Conservation (phyloP, 2,329 filamentous ascomycete genomes). For the Huntiella omanensis region DNA sequence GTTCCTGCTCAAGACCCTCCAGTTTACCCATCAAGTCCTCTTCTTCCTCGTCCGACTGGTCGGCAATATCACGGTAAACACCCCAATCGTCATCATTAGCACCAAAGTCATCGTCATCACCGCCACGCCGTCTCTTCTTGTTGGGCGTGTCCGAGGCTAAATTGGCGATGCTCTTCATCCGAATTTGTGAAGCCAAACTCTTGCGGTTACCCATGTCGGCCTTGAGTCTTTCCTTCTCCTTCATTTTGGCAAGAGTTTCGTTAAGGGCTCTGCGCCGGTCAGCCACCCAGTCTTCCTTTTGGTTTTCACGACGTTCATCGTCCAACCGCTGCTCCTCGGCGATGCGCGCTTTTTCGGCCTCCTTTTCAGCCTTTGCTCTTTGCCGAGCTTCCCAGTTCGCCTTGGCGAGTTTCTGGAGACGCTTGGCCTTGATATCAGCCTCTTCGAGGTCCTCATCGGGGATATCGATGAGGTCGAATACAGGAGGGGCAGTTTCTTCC, state of each 20-base stretch:
- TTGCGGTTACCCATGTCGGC: constrained; percentile 93
- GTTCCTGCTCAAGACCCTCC: constrained; percentile 61
- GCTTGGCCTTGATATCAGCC: constrained; percentile 75
- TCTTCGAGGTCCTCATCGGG: constrained; percentile 90
- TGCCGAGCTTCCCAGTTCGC: constrained; percentile 84
- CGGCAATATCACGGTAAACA: constrained; percentile 83
- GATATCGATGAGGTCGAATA: constrained; percentile 74
- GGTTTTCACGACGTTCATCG: constrained; percentile 61
- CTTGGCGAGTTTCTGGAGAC: constrained; percentile 81
- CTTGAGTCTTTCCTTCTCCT: constrained; percentile 82
- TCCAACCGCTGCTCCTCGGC: constrained; percentile 74
- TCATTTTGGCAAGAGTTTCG: constrained; percentile 63
- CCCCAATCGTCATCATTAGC: constrained; percentile 97
- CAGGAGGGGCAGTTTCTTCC: constrained; percentile 62
- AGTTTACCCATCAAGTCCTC: constrained; percentile 62
- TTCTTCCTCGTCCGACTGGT: constrained; percentile 74
- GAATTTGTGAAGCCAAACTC: constrained; percentile 84
- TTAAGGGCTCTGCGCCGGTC: constrained; percentile 59
- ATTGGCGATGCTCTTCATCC: constrained; percentile 96
- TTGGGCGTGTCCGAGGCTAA: constrained; percentile 74
- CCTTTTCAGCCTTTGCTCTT: constrained; percentile 90
- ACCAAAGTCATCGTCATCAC: constrained; percentile 90
- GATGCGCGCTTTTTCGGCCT: constrained; percentile 68
- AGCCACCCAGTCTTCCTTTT: constrained; percentile 72
- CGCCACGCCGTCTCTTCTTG: constrained; percentile 69